A percentile compares a stretch with the other conserved stretches of the same genome.
These are phyloP conservation scores for Fusarium duplospermum DNA, from an alignment of 2,329 filamentous ascomycete genomes.

Conservation along the genomic window DNA sequence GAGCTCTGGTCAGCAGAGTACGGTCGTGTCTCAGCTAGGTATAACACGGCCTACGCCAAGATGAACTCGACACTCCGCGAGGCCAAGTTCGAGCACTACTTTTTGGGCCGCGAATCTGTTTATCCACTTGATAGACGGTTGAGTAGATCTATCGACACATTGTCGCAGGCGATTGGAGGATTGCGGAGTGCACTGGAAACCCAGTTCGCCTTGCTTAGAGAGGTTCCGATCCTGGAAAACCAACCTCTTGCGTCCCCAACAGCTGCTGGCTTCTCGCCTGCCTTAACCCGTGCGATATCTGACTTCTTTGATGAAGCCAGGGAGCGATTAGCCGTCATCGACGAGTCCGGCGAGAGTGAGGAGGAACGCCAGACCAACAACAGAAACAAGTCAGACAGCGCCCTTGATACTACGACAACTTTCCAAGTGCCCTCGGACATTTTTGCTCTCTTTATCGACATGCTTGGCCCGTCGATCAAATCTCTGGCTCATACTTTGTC, in stretches of 20 bases:
- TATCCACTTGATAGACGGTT: conserved; percentile 84
- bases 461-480: conserved; percentile 94
- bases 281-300: conserved; percentile 44
- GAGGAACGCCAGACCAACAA: conserved; percentile 53
- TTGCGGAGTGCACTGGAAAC: conserved; percentile 89
- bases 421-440: conserved; percentile 81
- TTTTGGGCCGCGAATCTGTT: conserved; percentile 81
- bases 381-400: conserved; percentile 46
- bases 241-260: conserved; percentile 29
- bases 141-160: conserved; percentile 83
- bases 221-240: conserved; percentile 55
- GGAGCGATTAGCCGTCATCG: conserved; percentile 69
- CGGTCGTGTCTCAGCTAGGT: conserved; percentile 68
- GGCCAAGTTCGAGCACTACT: conserved; percentile 89
- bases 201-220: conserved; percentile 85
- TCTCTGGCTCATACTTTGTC: conserved; percentile 92
- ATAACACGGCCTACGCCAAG: conserved; percentile 74
- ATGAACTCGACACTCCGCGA: conserved; percentile 85
- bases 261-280: conserved; percentile 39
- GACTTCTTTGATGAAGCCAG: conserved; percentile 53
- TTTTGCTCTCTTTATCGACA: conserved; percentile 88
- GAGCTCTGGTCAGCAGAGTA: conserved; percentile 78
- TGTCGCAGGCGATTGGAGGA: conserved; percentile 91
- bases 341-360: conserved; percentile 71
- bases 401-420: conserved; percentile 46